A percentile compares a stretch with the other conserved stretches of the same genome.
Evolutionary conservation across 1,284 basidiomycete genomes (phyloP).

Genomic region (Earliella scabrosa): DNA sequence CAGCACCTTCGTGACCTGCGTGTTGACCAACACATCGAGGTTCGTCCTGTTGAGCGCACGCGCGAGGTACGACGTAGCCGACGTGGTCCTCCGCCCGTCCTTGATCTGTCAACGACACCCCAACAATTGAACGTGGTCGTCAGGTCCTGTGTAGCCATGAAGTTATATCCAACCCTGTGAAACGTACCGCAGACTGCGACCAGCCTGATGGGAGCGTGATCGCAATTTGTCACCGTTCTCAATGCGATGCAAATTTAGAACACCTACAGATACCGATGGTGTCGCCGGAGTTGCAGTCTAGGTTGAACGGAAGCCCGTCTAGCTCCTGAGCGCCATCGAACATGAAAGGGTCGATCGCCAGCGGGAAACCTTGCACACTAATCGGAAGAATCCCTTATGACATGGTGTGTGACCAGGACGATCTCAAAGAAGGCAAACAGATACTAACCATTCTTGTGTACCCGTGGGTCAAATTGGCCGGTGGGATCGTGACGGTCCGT

Average conservation of each 20-base stretch:
- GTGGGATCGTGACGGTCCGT: slow-evolving; percentile 3
- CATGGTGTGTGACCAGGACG: background rate
- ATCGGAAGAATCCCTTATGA: slow-evolving; percentile 36
- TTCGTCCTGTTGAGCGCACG: slow-evolving; percentile 39
- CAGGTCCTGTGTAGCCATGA: background rate
- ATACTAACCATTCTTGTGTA: slow-evolving; percentile 3
- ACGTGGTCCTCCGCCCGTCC: slow-evolving; percentile 34
- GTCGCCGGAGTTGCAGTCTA: slow-evolving; percentile 41
- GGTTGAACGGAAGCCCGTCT: slow-evolving; percentile 41
- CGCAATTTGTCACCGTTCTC: background rate
- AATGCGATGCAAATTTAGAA: background rate
- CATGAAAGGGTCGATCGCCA: slow-evolving; percentile 35
- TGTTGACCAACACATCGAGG: slow-evolving; percentile 43
- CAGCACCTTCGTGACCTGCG: slow-evolving; percentile 42
- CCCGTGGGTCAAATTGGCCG: background rate
- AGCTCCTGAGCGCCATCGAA: slow-evolving; percentile 37
- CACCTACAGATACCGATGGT: slow-evolving; percentile 38
- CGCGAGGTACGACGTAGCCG: slow-evolving; percentile 33
- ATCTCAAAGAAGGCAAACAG: background rate
- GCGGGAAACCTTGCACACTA: slow-evolving; percentile 37
- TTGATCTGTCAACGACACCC: slow-evolving; percentile 2
- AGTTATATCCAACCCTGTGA: background rate
- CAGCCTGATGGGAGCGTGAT: slow-evolving; percentile 31
- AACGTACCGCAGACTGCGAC: slow-evolving; percentile 16
- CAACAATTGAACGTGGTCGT: background rate